Conservation (phyloP, 2,329 filamentous ascomycete genomes). For the Xylariaceae sp. region DNA sequence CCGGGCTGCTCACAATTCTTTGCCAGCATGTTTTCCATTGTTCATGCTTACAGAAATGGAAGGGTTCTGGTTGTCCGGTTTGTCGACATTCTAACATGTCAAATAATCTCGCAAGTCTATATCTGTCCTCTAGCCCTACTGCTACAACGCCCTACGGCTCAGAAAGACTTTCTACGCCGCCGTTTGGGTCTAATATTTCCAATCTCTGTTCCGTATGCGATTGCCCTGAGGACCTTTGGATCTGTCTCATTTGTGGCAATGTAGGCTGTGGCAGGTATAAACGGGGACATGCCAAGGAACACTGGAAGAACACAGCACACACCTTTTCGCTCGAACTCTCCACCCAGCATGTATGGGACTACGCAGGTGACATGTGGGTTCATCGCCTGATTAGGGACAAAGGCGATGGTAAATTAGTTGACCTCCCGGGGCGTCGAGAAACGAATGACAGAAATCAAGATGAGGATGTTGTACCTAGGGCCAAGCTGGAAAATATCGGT, state of each 20-base stretch:
- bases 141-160: conserved; percentile 37
- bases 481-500: conserved; percentile 71
- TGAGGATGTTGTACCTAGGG: conserved; percentile 66
- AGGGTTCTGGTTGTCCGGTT: conserved; percentile 87
- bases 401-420: conserved; percentile 85
- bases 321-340: conserved; percentile 89
- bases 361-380: conserved; percentile 91
- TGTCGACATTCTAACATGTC: conserved; percentile 74
- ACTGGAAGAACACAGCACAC: conserved; percentile 86
- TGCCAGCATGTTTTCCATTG: conserved; percentile 99
- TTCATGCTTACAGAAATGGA: conserved; percentile 93
- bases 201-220: conserved; percentile 81
- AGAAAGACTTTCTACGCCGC: conserved; percentile 48
- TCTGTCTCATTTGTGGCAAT: conserved; percentile 88
- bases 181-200: conserved; percentile 56
- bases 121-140: conserved; percentile 22
- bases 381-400: conserved; percentile 93
- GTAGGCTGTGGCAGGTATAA: conserved; percentile 95
- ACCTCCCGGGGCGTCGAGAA: conserved; percentile 61
- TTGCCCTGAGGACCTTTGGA: conserved; percentile 80
- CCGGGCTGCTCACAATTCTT: conserved; percentile 87
- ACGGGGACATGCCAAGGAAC: conserved; percentile 84
- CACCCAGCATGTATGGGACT: conserved; percentile 97
- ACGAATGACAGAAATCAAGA: conserved; percentile 37
- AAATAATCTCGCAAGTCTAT: conserved; percentile 19